phyloP scores from a whole-genome alignment of 306 rosid species.

The Senna siamea region DNA sequence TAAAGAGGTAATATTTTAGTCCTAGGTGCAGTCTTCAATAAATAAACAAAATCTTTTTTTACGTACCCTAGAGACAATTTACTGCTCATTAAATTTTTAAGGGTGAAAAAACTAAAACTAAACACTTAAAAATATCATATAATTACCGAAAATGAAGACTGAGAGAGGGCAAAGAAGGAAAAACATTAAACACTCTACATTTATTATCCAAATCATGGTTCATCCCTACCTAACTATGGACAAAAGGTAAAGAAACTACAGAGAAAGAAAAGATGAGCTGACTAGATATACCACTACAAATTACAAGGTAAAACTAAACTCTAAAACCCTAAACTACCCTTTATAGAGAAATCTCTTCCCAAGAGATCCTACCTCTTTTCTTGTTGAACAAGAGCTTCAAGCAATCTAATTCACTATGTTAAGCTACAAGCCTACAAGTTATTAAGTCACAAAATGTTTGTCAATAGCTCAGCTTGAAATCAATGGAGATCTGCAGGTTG shows the following conservation, averaged over 20 bases:
- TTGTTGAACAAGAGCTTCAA: constrained; percentile 34
- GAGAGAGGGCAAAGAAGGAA: too few species aligned
- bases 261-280: constrained; percentile 27
- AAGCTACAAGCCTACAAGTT: constrained; percentile 41
- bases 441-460: constrained; percentile 41
- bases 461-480: constrained; percentile 38
- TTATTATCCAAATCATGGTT: constrained; percentile 45
- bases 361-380: constrained; percentile 30
- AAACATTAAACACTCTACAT: constrained; percentile 20
- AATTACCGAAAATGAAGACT: too few species aligned
- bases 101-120: not conserved
- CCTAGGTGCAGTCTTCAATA: too few species aligned
- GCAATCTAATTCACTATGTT: constrained; percentile 41
- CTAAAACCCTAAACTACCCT: constrained; percentile 30
- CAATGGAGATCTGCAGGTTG: constrained; percentile 27
- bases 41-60: too few species aligned
- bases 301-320: constrained; percentile 28
- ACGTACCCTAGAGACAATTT: too few species aligned
- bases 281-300: constrained; percentile 49
- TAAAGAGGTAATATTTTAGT: too few species aligned
- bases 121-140: too few species aligned
- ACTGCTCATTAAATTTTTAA: too few species aligned
- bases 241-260: constrained; percentile 39
- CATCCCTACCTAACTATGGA: constrained; percentile 52
- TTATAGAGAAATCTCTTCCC: constrained; percentile 34